Base-by-base conservation (phyloP, 139 green algal species). In the Chlorella sp. region DNA sequence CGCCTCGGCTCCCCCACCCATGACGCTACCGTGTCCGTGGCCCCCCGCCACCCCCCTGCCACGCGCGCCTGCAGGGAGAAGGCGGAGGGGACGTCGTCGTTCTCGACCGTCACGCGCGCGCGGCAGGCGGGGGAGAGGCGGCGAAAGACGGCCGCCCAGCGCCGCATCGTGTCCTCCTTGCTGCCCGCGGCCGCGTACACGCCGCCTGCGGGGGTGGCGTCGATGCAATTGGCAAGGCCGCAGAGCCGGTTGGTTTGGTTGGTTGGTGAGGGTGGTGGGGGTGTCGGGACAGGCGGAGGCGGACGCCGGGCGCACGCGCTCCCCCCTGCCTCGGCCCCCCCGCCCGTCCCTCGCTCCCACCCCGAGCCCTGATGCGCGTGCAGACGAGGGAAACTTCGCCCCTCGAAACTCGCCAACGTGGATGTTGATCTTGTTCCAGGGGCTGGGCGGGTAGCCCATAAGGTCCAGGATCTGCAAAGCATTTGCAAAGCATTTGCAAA, bases 341-440 rank as follows among this genome's bases (percentile, higher is more conserved):
- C 56, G 38, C 38, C 29, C 29, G 7, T 21, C 6, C 56, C 11
- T 41, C 29, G 6, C 33, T 35, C 42, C 33, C 17, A 14, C 0
- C 33, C 14, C 59, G 33, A 19, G 5, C 45, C 2, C 60, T 45
- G 2, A 11, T 9, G 15, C 15, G 8, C 35, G 5, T 29, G 11
- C 35, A 19, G 35, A 15, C 21, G 6, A 23, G 31, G 23, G 11
- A 29, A 11, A 62, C 23, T 21, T 45, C 33, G 33, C 59, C n/a
- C 8, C 17, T 14, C 27, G 43, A 23, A 27, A 59, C 41, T 83
- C 89, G 9, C 89, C 89, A 35, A 94, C 79, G 56, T 94, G 88
- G 43, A 94, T 93, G 82, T 94, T 94, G 77, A 93, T 92, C 88
- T 94, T 94, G 83, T 94, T 94, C 64, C 59, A 81, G 0, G 56